Base-by-base conservation (phyloP, 768 basidiomycete genomes). In the Rhodotorula paludigena region DNA sequence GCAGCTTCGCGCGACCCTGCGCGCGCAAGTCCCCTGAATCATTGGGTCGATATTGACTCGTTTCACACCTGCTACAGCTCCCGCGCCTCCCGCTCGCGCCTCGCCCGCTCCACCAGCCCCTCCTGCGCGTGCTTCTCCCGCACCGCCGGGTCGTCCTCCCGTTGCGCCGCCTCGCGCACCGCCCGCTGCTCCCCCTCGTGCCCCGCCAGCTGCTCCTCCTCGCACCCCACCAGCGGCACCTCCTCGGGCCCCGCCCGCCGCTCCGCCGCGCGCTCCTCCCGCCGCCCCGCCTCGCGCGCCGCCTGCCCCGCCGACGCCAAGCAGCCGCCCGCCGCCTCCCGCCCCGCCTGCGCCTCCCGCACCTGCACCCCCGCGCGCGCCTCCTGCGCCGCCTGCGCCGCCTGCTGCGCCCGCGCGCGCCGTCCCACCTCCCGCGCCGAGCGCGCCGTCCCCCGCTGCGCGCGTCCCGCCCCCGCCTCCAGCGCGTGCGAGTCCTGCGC, bases 61-160 rank as follows among this genome's bases (percentile, higher is more conserved):
- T 21, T 5, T 47, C 3, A 15, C 10, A 25, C n/a, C 18, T 18
- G 10, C 42, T 28, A 20, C 63, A 47, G 55, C 69, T 12, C 56
- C 65, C 2, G 25, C 70, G 15, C 30, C 66, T 21, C 63, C 66
- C 7, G 52, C 71, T 41, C 63, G 62, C 33, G 47, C 60, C 44
- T 49, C 61, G 11, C 48, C 45, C 9, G 39, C 54, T 1, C 42
- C 59, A 11, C 39, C 64, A 5, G 44, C 52, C 30, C 53, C 60
- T 21, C 65, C 65, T 3, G 45, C 62, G 5, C 41, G 55, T 36
- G 38, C 36, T 7, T 61, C 60, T 45, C 36, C 57, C 15, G 47
- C 57, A 23, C 36, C 53, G 18, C 49, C 68, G 5, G 18, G 36
- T 21, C 35, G 54, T 2, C n/a, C 60, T 32, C 36, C 57, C 8